Conservation (phyloP, 768 basidiomycete species). For the Suillus occidentalis region DNA sequence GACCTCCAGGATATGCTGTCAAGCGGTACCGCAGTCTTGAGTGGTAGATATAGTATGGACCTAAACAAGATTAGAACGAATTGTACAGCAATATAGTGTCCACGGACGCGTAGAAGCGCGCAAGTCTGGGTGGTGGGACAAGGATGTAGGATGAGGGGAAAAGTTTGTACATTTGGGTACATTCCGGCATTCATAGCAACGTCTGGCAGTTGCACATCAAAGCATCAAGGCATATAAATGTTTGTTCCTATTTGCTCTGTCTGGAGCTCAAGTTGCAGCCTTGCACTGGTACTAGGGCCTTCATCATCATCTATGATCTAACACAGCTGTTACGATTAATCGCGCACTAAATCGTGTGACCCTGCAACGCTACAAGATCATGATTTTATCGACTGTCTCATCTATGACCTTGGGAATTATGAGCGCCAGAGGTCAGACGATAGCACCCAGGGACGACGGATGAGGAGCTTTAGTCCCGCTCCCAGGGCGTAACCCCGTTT, state of each 20-base stretch:
- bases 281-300: neutral
- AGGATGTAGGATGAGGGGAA: neutral
- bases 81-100: neutral
- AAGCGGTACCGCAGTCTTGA: neutral
- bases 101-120: neutral
- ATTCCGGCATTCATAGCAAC: constrained; percentile 23
- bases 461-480: neutral
- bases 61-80: neutral
- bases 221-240: constrained; percentile 19
- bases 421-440: neutral
- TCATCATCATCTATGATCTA: constrained; percentile 6
- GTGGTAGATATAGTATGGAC: neutral
- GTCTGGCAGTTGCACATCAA: constrained; percentile 15
- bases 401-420: constrained; percentile 1
- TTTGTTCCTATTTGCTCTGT: constrained; percentile 15
- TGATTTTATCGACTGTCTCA: neutral
- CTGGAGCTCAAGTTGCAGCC: constrained; percentile 4
- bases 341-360: neutral
- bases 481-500: neutral
- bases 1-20: neutral
- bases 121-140: neutral
- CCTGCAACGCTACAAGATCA: neutral
- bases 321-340: constrained; percentile 2
- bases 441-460: neutral
- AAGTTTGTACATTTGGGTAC: constrained; percentile 6